These are phyloP conservation scores for Claviceps sp. DNA, from an alignment of 2,329 filamentous ascomycete genomes.

Conservation along the genomic window DNA sequence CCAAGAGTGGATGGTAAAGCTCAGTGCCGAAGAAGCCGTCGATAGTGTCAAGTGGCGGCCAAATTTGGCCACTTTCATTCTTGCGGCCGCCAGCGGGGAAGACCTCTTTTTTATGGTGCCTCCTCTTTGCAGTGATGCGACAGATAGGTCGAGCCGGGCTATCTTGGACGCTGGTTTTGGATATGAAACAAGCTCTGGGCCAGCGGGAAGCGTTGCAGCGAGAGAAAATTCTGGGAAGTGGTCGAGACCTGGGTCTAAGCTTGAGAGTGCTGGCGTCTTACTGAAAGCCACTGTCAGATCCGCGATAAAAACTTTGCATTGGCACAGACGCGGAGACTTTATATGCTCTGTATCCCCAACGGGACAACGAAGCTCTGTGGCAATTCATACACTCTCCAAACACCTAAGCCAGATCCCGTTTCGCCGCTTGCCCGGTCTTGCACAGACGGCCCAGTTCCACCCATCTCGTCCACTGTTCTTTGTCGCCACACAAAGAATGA, in stretches of 20 bases:
- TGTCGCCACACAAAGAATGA: constrained; percentile 84
- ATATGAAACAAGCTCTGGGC: constrained; percentile 60
- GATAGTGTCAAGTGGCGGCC: constrained; percentile 86
- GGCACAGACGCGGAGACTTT: constrained; percentile 91
- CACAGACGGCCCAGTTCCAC: constrained; percentile 89
- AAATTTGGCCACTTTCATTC: constrained; percentile 61
- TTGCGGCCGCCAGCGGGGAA: constrained; percentile 76
- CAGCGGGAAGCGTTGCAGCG: constrained; percentile 36
- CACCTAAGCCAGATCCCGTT: constrained; percentile 93
- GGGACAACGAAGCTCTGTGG: constrained; percentile 66
- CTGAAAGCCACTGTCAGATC: constrained; percentile 70
- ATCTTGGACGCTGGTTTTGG: constrained; percentile 84
- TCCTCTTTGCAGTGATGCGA: constrained; percentile 55
- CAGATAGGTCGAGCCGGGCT: constrained; percentile 62
- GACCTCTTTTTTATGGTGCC: constrained; percentile 77
- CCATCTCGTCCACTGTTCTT: constrained; percentile 88
- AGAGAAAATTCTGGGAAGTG: constrained; percentile 73
- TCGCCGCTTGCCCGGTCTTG: constrained; percentile 57
- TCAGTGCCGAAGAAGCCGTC: constrained; percentile 68
- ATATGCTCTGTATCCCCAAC: constrained; percentile 80
- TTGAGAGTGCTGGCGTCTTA: constrained; percentile 67
- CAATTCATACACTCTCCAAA: constrained; percentile 89
- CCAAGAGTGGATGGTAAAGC: constrained; percentile 71
- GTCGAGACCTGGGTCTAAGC: constrained; percentile 60
- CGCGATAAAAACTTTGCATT: constrained; percentile 75